Conservation (phyloP, 345 rosid species). For the Citrus trifoliata region DNA sequence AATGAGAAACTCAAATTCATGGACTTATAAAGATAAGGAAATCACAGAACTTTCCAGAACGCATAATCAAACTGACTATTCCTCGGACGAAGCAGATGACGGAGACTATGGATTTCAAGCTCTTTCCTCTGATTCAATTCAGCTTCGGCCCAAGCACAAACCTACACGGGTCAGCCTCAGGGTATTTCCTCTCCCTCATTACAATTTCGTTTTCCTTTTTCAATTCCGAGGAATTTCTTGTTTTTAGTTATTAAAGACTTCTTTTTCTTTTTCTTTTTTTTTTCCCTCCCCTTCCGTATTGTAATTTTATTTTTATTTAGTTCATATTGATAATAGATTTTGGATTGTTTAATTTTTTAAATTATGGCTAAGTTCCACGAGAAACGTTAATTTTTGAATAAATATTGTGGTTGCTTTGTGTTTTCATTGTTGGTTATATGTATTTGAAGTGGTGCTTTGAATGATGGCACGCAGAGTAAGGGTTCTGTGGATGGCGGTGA, state of each 20-base stretch:
- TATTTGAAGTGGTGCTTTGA: neutral
- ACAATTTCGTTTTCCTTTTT: neutral
- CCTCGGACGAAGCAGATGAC: constrained; percentile 26
- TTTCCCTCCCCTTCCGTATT: too few species aligned
- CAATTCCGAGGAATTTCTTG: neutral
- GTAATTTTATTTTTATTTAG: neutral
- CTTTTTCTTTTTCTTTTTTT: too few species aligned
- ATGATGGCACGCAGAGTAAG: constrained; percentile 19
- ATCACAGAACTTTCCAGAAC: constrained; percentile 26
- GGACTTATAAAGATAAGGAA: constrained; percentile 37
- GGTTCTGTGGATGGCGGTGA: constrained; percentile 15
- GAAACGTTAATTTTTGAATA: neutral
- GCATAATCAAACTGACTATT: constrained; percentile 10
- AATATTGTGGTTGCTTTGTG: neutral
- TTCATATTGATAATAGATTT: neutral
- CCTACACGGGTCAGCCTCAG: neutral
- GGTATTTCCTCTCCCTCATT: constrained; percentile 14
- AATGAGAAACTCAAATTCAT: constrained; percentile 22
- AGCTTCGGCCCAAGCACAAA: neutral
- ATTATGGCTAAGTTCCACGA: neutral
- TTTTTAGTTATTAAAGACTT: too few species aligned
- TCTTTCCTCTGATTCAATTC: constrained; percentile 20
- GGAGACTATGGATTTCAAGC: constrained; percentile 12
- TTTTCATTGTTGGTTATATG: neutral
- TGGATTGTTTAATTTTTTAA: neutral